Conservation (phyloP, 73 alveolate species). For the Paramecium pentaurelia region DNA sequence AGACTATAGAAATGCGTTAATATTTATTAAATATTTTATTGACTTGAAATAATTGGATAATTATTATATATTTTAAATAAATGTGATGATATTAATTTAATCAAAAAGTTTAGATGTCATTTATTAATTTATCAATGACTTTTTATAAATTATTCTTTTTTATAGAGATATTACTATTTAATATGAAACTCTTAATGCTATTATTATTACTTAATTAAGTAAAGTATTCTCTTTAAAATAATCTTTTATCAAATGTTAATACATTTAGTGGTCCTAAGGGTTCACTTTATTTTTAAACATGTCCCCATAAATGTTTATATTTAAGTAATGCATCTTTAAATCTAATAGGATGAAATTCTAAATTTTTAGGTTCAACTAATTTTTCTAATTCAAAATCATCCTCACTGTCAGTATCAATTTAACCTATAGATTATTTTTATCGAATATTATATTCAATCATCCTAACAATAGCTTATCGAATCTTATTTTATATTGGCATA, state of each 20-base stretch:
- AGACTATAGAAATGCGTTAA: too few relatives aligned
- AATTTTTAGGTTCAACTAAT: neutral
- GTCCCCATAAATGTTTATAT: slow-evolving; percentile 8
- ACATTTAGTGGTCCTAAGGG: slow-evolving; percentile 36
- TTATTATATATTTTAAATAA: neutral
- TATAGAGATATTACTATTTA: neutral
- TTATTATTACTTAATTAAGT: slow-evolving; percentile 1
- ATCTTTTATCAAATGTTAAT: neutral
- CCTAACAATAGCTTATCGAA: neutral
- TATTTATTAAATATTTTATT: too few relatives aligned
- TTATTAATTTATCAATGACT: slow-evolving; percentile 4
- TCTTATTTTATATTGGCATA: neutral
- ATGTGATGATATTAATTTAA: neutral
- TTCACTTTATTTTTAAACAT: neutral
- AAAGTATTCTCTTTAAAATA: neutral
- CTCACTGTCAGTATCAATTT: slow-evolving; percentile 24
- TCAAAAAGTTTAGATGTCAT: slow-evolving; percentile 1
- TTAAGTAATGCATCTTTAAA: slow-evolving; percentile 15
- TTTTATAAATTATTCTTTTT: neutral
- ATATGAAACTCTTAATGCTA: neutral
- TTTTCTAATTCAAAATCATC: slow-evolving; percentile 36
- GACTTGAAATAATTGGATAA: neutral
- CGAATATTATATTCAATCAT: neutral
- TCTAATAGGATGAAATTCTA: neutral
- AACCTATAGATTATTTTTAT: neutral